These are phyloP conservation scores for Collybiopsis confluens DNA, from an alignment of 768 basidiomycete species.

Conservation along the genomic window DNA sequence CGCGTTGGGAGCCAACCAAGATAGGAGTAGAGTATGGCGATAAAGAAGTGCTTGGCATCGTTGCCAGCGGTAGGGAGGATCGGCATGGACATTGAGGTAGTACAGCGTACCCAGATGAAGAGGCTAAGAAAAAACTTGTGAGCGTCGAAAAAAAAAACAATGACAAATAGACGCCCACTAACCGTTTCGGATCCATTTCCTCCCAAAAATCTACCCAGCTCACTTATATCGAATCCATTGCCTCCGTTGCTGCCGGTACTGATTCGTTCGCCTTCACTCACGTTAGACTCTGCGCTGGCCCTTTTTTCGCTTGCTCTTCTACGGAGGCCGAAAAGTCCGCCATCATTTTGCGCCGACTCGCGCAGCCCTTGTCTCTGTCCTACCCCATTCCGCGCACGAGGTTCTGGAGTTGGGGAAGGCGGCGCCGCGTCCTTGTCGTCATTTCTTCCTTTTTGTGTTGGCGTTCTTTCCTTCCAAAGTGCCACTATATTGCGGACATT, in stretches of 20 bases:
- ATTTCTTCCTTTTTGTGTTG: constrained; percentile 22
- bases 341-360: constrained; percentile 15
- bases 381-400: background rate
- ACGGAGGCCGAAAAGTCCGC: constrained; percentile 51
- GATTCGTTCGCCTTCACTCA: background rate
- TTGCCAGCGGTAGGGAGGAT: constrained; percentile 75
- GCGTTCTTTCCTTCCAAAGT: constrained; percentile 77
- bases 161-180: constrained; percentile 18
- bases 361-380: background rate
- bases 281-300: background rate
- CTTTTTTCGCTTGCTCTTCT: constrained; percentile 25
- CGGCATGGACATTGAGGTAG: constrained; percentile 90
- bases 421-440: background rate
- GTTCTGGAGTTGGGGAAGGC: constrained; percentile 6
- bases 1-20: constrained; percentile 83
- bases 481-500: constrained; percentile 78
- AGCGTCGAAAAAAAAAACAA: constrained; percentile 13
- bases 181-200: constrained; percentile 35
- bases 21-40: constrained; percentile 78
- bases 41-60: constrained; percentile 80
- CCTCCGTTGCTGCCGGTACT: constrained; percentile 1
- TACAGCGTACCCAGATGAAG: constrained; percentile 81
- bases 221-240: constrained; percentile 5
- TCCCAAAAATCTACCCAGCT: constrained; percentile 7
- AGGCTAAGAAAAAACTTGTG: constrained; percentile 52